Conservation (phyloP, 2,329 filamentous ascomycete genomes). For the Parastagonospora nodorum region DNA sequence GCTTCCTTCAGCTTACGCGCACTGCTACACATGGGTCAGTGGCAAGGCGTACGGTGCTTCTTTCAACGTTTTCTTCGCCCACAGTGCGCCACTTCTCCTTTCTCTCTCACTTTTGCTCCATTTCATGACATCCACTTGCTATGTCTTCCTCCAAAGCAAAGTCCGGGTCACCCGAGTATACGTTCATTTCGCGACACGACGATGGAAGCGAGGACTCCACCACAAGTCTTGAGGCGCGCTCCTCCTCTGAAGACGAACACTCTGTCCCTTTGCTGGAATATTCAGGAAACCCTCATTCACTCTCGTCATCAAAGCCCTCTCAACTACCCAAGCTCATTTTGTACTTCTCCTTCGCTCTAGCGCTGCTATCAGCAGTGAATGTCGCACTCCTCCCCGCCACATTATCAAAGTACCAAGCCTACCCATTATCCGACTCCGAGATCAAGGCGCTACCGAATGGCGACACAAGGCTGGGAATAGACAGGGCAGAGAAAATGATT, state of each 20-base stretch:
- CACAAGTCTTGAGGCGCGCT: constrained; percentile 2
- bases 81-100: too few relatives aligned
- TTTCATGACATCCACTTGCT: too few relatives aligned
- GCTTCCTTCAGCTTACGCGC: too few relatives aligned
- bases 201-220: background rate
- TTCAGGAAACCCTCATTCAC: too few relatives aligned
- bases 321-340: constrained; percentile 5
- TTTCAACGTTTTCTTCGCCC: too few relatives aligned
- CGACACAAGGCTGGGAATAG: constrained; percentile 7
- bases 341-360: constrained; percentile 9
- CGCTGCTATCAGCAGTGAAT: constrained; percentile 10
- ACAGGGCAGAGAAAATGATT: constrained; percentile 6
- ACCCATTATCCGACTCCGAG: constrained; percentile 7
- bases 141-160: too few relatives aligned
- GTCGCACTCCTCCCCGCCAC: constrained; percentile 5
- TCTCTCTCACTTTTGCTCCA: too few relatives aligned
- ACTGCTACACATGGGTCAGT: too few relatives aligned
- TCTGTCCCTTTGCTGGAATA: constrained; percentile 4
- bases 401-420: constrained; percentile 8
- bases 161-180: background rate
- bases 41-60: too few relatives aligned
- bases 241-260: constrained; percentile 2
- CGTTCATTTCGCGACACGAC: background rate
- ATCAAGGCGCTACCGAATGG: constrained; percentile 7
- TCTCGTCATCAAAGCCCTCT: constrained; percentile 1